Evolutionary conservation across 495 filamentous ascomycete genomes (phyloP).

Genomic region (Aspergillus incahuasiensis): DNA sequence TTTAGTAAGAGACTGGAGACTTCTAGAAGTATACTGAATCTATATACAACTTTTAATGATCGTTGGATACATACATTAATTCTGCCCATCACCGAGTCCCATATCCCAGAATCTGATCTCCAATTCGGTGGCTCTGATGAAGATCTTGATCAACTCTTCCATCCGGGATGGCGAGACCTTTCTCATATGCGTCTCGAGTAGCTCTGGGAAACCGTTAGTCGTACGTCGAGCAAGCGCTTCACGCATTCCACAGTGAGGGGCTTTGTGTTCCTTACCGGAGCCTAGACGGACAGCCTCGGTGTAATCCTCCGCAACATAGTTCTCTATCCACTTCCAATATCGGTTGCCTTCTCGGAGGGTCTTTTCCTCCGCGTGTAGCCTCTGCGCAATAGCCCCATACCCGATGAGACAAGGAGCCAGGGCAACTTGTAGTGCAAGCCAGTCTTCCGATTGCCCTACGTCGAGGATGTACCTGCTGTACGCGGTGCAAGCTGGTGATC

Average conservation of each 20-base stretch:
- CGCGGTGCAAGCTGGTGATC: constrained; percentile 35
- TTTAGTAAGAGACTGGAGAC: not conserved
- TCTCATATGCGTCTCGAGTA: constrained; percentile 66
- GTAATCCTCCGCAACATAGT: constrained; percentile 78
- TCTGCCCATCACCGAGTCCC: constrained; percentile 42
- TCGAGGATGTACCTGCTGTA: constrained; percentile 77
- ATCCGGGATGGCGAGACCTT: constrained; percentile 67
- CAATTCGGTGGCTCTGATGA: constrained; percentile 85
- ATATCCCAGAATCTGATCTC: constrained; percentile 90
- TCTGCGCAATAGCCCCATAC: constrained; percentile 70
- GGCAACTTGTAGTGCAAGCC: constrained; percentile 75
- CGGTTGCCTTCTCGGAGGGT: constrained; percentile 62
- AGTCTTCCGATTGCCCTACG: constrained; percentile 80
- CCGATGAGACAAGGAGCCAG: constrained; percentile 83
- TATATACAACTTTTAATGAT: not conserved
- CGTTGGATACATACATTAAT: not conserved
- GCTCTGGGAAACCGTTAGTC: constrained; percentile 44
- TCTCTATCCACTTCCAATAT: constrained; percentile 91
- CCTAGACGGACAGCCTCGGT: constrained; percentile 61
- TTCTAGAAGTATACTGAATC: not conserved
- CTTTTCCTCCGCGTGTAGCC: constrained; percentile 52
- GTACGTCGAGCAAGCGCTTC: not conserved
- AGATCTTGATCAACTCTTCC: constrained; percentile 76
- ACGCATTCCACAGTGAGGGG: constrained; percentile 7
- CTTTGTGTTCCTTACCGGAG: constrained; percentile 46